Percentiles rank a stretch among this genome's conserved stretches.
Evolutionary conservation across 106 monocot genomes (phyloP).

Genomic region (Dioscorea alata): DNA sequence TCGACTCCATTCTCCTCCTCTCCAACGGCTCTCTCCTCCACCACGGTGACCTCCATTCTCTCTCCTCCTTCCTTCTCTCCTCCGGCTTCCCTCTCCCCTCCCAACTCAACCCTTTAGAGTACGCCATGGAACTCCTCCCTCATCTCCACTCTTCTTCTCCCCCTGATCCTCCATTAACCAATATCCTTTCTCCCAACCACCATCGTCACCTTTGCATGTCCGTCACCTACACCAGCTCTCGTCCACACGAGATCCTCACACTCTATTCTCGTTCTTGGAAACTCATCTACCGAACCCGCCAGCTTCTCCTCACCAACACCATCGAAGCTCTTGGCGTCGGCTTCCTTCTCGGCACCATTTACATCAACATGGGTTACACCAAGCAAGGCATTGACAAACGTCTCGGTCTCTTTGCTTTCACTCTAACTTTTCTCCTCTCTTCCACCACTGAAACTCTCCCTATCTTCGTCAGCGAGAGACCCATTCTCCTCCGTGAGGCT

Average conservation of each 20-base stretch:
- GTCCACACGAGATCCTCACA: conserved; percentile 43
- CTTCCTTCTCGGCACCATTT: conserved; percentile 75
- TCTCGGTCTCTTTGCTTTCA: conserved; percentile 94
- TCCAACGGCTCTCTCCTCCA: conserved; percentile 68
- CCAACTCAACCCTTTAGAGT: conserved; percentile 81
- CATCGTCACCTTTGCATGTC: not conserved
- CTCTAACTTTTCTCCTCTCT: conserved; percentile 90
- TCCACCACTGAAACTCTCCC: conserved; percentile 93
- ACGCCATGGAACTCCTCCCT: conserved; percentile 70
- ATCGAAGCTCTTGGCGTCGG: conserved; percentile 73
- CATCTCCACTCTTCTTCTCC: conserved; percentile 34
- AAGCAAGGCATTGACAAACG: conserved; percentile 69
- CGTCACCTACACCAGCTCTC: conserved; percentile 44
- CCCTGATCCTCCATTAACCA: not conserved
- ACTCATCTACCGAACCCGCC: conserved; percentile 56
- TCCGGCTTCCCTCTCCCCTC: conserved; percentile 53
- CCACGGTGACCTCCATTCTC: conserved; percentile 60
- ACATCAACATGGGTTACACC: conserved; percentile 53
- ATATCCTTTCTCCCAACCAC: not conserved
- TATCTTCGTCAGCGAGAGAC: conserved; percentile 77
- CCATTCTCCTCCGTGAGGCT: conserved; percentile 69
- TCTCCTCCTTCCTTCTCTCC: conserved; percentile 44
- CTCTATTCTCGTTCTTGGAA: conserved; percentile 67
- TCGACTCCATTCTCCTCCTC: conserved; percentile 77
- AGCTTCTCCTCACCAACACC: conserved; percentile 81